Evolutionary conservation across 2,329 filamentous ascomycete genomes (phyloP), one percentile per base, ranked within the genome.

Genomic region (Colletotrichum musae): DNA sequence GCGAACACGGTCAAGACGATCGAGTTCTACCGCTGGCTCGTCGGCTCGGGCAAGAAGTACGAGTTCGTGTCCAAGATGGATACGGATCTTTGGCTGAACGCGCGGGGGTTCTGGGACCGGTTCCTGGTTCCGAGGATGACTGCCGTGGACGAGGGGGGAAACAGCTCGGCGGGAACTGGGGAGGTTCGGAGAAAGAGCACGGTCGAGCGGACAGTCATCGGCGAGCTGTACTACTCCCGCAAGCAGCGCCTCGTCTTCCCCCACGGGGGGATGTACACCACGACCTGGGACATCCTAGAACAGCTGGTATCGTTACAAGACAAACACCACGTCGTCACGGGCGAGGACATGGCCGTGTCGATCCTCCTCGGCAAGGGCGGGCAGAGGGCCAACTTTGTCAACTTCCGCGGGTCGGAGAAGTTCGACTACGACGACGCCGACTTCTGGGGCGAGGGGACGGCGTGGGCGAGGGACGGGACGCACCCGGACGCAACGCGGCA

Each of bases 1-100:
- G 77, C 78, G 47, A 79, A 79, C 63, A 78, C 77, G 9, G 70
- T 79, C 68, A 79, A 80, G 72, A 77, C 77, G 5, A 71, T 79
- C 16, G 78, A 79, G 70, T 73, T 80, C 6, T 78, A 76, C 71
- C 74, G 76, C 58, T 77, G 74, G 73, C 74, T 79, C 18, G 68
- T 76, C n/a, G 51, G 61, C 4, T 58, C 67, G 5, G 67, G 72
- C 10, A 58, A 50, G 3, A 65, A 48, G 3, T 79, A 78, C 72
- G 74, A 76, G 48, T 79, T 76, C 50, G 75, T 80, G 16, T 74
- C 77, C 39, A 79, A 80, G 68, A 68, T 79, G 51, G 78, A 80
- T 47, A 78, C 77, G 0, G 78, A 79, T 64, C 58, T 77, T 5
- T 80, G 74, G 72, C 59, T 80, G 63, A 78, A 80, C 50, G 76